Percentiles rank a stretch among this genome's conserved stretches.
Conservation (phyloP, 805 yeast species). For the Hanseniaspora lindneri region DNA sequence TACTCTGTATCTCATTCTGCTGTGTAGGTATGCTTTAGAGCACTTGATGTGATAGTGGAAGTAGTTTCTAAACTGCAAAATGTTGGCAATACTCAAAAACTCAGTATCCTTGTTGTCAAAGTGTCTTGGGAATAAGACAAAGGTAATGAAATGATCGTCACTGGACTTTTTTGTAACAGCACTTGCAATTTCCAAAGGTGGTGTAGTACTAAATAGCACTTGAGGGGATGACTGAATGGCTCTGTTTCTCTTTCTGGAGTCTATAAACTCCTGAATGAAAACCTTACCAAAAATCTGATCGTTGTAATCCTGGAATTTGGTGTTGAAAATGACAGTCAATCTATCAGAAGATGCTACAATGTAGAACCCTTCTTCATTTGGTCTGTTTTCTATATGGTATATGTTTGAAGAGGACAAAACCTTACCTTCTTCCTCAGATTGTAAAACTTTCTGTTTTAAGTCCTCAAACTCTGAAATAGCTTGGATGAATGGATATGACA, state of each 20-base stretch:
- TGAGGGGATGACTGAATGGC: conserved; percentile 97
- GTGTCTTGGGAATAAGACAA: conserved; percentile 76
- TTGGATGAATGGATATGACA: conserved; percentile 85
- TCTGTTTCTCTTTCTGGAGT: conserved; percentile 84
- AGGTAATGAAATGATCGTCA: conserved; percentile 46
- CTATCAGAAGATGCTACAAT: conserved; percentile 89
- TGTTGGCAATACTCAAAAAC: conserved; percentile 54
- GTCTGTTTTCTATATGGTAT: conserved; percentile 56
- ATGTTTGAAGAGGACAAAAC: conserved; percentile 21
- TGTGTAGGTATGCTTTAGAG: conserved; percentile 95
- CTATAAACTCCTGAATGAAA: conserved; percentile 85
- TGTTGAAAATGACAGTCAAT: conserved; percentile 90
- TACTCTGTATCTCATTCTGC: conserved; percentile 94
- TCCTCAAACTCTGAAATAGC: conserved; percentile 73
- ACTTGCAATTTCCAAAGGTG: conserved; percentile 75
- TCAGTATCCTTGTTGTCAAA: conserved; percentile 49
- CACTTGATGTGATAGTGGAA: conserved; percentile 98
- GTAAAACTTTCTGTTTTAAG: conserved; percentile 33
- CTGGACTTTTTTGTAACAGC: conserved; percentile 27
- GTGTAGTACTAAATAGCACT: conserved; percentile 82
- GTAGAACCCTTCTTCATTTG: conserved; percentile 78
- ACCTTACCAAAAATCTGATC: conserved; percentile 85
- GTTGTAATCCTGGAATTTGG: conserved; percentile 90
- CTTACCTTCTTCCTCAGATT: conserved; percentile 24
- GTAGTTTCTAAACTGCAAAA: conserved; percentile 85